A percentile compares a stretch with the other conserved stretches of the same genome.
These are phyloP conservation scores for Neofusicoccum umdonicola DNA, from an alignment of 2,329 filamentous ascomycete species.

Conservation along the genomic window DNA sequence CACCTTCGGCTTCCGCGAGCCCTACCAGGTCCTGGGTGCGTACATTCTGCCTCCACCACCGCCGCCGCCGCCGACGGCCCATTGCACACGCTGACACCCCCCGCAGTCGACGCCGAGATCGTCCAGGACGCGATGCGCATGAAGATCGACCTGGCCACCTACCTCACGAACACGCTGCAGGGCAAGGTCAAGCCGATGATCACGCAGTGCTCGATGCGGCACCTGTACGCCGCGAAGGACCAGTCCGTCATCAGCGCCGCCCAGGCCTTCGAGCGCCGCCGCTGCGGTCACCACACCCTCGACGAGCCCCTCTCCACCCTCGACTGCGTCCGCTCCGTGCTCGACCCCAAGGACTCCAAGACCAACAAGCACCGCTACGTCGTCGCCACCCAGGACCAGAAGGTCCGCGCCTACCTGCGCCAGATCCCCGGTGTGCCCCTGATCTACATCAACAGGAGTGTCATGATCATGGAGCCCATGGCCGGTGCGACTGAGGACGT, in stretches of 20 bases:
- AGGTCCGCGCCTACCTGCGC: constrained; percentile 63
- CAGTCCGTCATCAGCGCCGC: constrained; percentile 68
- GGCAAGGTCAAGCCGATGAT: constrained; percentile 85
- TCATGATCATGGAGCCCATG: constrained; percentile 80
- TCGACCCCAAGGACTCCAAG: constrained; percentile 71
- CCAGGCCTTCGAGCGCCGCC: constrained; percentile 71
- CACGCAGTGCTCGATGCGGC: constrained; percentile 76
- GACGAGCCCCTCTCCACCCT: constrained; percentile 66
- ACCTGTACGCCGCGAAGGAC: constrained; percentile 64
- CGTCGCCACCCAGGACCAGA: constrained; percentile 69
- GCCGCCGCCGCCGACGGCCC: neutral
- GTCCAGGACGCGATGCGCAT: constrained; percentile 76
- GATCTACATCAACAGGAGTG: constrained; percentile 74
- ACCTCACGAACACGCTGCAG: constrained; percentile 78
- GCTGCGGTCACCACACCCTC: constrained; percentile 76
- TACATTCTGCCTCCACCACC: neutral
- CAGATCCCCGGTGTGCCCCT: constrained; percentile 70
- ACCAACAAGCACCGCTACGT: constrained; percentile 78
- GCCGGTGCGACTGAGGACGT: constrained; percentile 62
- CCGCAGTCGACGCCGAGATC: constrained; percentile 75
- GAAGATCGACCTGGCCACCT: constrained; percentile 82
- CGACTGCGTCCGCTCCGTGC: constrained; percentile 70
- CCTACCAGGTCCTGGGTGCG: constrained; percentile 74
- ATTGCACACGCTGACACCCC: constrained; percentile 11
- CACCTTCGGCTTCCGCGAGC: constrained; percentile 86